phyloP scores from a whole-genome alignment of 495 filamentous ascomycete genomes.

The Aspergillus sclerotioniger region DNA sequence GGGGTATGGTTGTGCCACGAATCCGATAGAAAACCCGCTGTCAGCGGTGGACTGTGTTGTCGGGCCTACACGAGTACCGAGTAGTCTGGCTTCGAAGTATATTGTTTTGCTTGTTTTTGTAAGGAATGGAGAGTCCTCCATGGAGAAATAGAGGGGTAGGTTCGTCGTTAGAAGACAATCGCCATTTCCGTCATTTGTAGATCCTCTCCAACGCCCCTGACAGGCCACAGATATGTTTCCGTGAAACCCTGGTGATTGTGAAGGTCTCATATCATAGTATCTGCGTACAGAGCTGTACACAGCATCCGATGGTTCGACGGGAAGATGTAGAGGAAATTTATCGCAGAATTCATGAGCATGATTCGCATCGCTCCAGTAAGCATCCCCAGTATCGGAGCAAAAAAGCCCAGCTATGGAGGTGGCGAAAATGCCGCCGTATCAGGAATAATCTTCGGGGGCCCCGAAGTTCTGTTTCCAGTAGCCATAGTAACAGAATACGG shows the following conservation, averaged over 20 bases:
- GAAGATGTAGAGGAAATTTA: conserved; percentile 59
- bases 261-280: conserved; percentile 45
- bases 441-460: conserved; percentile 64
- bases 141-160: conserved; percentile 73
- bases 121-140: conserved; percentile 62
- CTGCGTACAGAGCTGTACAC: conserved; percentile 40
- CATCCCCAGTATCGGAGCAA: conserved; percentile 70
- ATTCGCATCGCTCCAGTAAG: conserved; percentile 64
- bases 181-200: conserved; percentile 35
- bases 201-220: conserved; percentile 45
- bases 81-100: conserved; percentile 76
- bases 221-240: conserved; percentile 36
- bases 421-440: conserved; percentile 81
- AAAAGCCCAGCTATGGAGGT: conserved; percentile 70
- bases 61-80: conserved; percentile 37
- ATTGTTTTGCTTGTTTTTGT: conserved; percentile 57
- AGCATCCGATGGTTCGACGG: conserved; percentile 44
- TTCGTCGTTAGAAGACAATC: conserved; percentile 58
- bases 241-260: conserved; percentile 46
- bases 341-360: conserved; percentile 71
- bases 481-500: neutral
- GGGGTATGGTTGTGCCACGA: conserved; percentile 78
- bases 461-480: conserved; percentile 7
- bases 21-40: conserved; percentile 73
- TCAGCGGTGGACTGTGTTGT: conserved; percentile 39